A percentile compares a stretch with the other conserved stretches of the same genome.
Conservation (phyloP, 495 filamentous ascomycete species). For the Xylaria sp. region DNA sequence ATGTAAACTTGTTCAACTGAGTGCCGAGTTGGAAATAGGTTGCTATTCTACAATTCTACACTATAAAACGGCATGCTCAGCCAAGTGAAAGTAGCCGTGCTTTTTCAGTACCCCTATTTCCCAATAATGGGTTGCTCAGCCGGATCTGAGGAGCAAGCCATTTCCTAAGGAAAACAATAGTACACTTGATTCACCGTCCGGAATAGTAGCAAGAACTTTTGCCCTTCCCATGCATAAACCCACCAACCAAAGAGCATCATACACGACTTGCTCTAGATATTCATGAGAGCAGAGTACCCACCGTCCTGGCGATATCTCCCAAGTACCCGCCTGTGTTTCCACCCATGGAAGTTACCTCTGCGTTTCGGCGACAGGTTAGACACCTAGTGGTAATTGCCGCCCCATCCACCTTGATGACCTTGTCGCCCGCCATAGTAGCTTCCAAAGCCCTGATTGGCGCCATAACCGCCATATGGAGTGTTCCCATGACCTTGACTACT, state of each 20-base stretch:
- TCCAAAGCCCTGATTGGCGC: slow-evolving; percentile 59
- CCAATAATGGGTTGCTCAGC: slow-evolving; percentile 39
- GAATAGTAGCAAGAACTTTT: slow-evolving; percentile 40
- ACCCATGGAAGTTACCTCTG: slow-evolving; percentile 13
- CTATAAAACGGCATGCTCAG: slow-evolving; percentile 18
- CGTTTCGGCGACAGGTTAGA: slow-evolving; percentile 31
- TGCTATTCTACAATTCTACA: slow-evolving; percentile 29
- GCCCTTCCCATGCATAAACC: slow-evolving; percentile 38
- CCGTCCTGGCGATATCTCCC: slow-evolving; percentile 27
- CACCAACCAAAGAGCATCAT: slow-evolving; percentile 37
- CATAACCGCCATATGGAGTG: slow-evolving; percentile 60
- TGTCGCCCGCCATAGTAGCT: slow-evolving; percentile 61
- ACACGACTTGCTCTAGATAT: slow-evolving; percentile 31
- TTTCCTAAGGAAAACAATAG: slow-evolving; percentile 44
- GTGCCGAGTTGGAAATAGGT: slow-evolving; percentile 23
- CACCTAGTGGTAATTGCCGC: slow-evolving; percentile 69
- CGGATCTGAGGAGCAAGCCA: slow-evolving; percentile 35
- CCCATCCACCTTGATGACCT: slow-evolving; percentile 64
- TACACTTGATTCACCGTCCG: slow-evolving; percentile 41
- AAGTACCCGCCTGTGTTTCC: slow-evolving; percentile 16
- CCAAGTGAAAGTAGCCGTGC: slow-evolving; percentile 30
- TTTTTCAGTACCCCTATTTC: slow-evolving; percentile 44
- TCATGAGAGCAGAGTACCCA: slow-evolving; percentile 38
- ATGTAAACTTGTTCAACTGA: neutral
- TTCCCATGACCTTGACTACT: slow-evolving; percentile 67